Percentiles rank a stretch among this genome's conserved stretches.
phyloP scores from a whole-genome alignment of 768 basidiomycete genomes.

The Neoboletus brunneissimus region DNA sequence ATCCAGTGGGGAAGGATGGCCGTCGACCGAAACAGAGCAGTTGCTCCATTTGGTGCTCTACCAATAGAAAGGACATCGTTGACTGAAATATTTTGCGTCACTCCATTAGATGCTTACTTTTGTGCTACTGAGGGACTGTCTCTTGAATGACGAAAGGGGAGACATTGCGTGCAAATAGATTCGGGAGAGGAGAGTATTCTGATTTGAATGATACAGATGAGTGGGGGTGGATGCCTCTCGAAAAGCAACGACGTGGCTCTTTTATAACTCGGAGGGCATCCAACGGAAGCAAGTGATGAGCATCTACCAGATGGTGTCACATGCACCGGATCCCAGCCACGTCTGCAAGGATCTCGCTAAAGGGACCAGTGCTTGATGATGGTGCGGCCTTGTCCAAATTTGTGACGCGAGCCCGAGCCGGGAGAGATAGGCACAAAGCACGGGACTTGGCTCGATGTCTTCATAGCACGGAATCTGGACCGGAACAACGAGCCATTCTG shows the following conservation, averaged over 20 bases:
- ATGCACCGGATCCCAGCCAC: constrained; percentile 15
- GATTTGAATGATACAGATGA: neutral
- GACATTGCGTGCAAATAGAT: constrained; percentile 10
- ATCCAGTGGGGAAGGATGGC: constrained; percentile 21
- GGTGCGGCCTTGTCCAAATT: neutral
- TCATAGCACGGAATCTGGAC: constrained; percentile 3
- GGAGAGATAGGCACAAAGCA: neutral
- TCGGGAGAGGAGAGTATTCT: neutral
- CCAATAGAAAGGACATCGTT: neutral
- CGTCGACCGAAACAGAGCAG: constrained; percentile 10
- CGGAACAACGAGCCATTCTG: neutral
- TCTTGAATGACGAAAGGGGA: constrained; percentile 21
- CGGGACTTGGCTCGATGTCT: neutral
- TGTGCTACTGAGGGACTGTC: constrained; percentile 18
- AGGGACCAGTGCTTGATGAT: neutral
- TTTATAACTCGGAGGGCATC: constrained; percentile 17
- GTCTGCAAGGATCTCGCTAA: constrained; percentile 9
- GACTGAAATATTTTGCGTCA: neutral
- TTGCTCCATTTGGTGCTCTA: constrained; percentile 21
- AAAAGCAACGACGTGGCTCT: neutral
- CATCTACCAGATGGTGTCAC: neutral
- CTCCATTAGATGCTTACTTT: constrained; percentile 14
- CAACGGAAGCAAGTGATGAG: neutral
- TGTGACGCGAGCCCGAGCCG: neutral
- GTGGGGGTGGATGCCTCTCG: neutral